These are phyloP conservation scores for Chloris gayana DNA, from an alignment of 176 grass and related monocot genomes.

Conservation along the genomic window DNA sequence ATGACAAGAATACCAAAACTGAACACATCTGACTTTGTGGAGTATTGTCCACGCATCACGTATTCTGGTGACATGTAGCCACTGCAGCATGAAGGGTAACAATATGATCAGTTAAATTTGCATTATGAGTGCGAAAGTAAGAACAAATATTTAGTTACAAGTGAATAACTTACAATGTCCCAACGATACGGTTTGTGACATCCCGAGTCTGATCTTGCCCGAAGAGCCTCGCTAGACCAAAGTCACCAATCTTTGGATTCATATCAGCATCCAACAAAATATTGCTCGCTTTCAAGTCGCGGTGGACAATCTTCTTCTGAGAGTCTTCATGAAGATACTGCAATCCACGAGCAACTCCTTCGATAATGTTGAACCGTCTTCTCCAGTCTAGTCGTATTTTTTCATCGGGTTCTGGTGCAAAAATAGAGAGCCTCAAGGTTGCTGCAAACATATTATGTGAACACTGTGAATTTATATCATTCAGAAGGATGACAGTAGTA, in stretches of 20 bases:
- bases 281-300: conserved; percentile 44
- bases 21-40: conserved; percentile 65
- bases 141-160: no score
- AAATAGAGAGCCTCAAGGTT: neutral
- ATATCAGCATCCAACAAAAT: conserved; percentile 34
- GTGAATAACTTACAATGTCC: conserved; percentile 36
- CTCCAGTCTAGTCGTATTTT: conserved; percentile 26
- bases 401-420: conserved; percentile 22
- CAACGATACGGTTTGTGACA: conserved; percentile 21
- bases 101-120: neutral
- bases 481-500: neutral
- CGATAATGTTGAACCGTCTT: conserved; percentile 46
- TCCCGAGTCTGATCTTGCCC: conserved; percentile 38
- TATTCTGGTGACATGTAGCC: conserved; percentile 55
- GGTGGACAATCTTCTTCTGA: conserved; percentile 39
- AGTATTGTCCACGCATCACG: conserved; percentile 54
- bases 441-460: no score
- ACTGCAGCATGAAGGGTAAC: conserved; percentile 16
- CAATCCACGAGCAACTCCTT: conserved; percentile 47
- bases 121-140: no score
- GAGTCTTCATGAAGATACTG: conserved; percentile 57
- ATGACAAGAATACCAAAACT: conserved; percentile 58
- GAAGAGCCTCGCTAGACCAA: conserved; percentile 48
- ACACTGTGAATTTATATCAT: no score
- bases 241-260: conserved; percentile 52